Evolutionary conservation across 441 rosid species (phyloP).

Genomic region (Adansonia rubrostipa): DNA sequence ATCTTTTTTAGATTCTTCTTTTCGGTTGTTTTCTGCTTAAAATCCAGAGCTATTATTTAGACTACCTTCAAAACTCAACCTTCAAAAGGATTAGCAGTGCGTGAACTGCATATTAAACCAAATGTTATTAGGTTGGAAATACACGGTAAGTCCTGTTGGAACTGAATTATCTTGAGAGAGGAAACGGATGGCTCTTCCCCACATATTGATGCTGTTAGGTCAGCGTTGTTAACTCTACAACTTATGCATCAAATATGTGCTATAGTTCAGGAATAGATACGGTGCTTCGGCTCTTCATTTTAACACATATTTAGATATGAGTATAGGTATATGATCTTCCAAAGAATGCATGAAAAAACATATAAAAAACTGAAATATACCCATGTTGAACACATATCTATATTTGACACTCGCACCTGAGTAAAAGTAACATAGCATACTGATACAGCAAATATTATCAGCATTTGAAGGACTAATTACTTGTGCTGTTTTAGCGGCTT

Average conservation of each 20-base stretch:
- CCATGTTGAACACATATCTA: no score
- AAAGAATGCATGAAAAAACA: no score
- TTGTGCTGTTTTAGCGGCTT: neutral
- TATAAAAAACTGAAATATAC: no score
- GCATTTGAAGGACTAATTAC: neutral
- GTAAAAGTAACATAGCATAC: no score
- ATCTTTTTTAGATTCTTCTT: conserved; percentile 14
- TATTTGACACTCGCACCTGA: no score
- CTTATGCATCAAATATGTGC: neutral
- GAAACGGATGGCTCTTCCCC: neutral
- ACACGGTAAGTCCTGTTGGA: neutral
- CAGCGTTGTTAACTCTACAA: neutral
- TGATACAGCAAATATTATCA: neutral
- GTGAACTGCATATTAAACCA: conserved; percentile 7
- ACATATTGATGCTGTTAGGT: neutral
- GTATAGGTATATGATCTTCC: no score
- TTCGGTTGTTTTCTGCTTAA: neutral
- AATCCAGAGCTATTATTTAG: neutral
- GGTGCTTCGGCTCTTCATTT: no score
- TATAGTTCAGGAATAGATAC: neutral
- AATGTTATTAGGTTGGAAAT: conserved; percentile 7
- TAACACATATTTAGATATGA: no score
- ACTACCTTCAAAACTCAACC: neutral
- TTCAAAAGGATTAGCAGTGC: neutral
- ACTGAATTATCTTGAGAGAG: neutral